These are phyloP conservation scores for Fusarium solani-melongenae DNA, from an alignment of 2,329 filamentous ascomycete genomes.

Conservation along the genomic window DNA sequence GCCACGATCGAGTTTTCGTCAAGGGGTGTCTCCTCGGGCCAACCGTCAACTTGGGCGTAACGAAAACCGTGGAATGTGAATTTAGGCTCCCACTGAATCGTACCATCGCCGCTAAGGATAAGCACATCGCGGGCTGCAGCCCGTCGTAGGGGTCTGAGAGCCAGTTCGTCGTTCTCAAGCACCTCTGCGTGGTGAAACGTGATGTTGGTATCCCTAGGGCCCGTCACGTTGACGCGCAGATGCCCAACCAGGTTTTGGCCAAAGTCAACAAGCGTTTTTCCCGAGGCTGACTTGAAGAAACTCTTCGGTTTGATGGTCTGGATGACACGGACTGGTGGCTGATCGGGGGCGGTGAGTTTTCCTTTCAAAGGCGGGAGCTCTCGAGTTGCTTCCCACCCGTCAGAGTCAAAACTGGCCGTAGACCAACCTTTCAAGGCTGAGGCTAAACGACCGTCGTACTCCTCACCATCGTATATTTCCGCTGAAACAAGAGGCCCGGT, in stretches of 20 bases:
- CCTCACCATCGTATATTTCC: conserved; percentile 64
- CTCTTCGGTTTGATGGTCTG: conserved; percentile 44
- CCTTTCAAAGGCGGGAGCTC: not conserved
- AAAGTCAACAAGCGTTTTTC: conserved; percentile 63
- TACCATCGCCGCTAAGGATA: not conserved
- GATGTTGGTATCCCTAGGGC: conserved; percentile 53
- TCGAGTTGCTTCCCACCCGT: conserved; percentile 49
- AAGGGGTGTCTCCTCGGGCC: conserved; percentile 41
- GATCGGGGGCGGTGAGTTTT: conserved; percentile 48
- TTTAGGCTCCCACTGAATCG: conserved; percentile 43
- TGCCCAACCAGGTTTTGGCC: conserved; percentile 68
- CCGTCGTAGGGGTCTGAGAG: conserved; percentile 51
- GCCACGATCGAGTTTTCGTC: conserved; percentile 39
- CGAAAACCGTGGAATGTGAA: conserved; percentile 67
- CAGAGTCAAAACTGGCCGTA: conserved; percentile 50
- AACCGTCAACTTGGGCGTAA: conserved; percentile 60
- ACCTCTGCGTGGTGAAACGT: conserved; percentile 65
- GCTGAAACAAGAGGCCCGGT: conserved; percentile 46
- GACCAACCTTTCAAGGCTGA: conserved; percentile 41
- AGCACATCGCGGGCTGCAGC: conserved; percentile 55
- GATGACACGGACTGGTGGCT: conserved; percentile 53
- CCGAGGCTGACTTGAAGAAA: conserved; percentile 52
- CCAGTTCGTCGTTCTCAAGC: conserved; percentile 60
- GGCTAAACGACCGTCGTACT: conserved; percentile 57
- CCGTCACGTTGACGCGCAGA: conserved; percentile 53